phyloP scores from a whole-genome alignment of 805 yeast species.

The Spathaspora sp. region DNA sequence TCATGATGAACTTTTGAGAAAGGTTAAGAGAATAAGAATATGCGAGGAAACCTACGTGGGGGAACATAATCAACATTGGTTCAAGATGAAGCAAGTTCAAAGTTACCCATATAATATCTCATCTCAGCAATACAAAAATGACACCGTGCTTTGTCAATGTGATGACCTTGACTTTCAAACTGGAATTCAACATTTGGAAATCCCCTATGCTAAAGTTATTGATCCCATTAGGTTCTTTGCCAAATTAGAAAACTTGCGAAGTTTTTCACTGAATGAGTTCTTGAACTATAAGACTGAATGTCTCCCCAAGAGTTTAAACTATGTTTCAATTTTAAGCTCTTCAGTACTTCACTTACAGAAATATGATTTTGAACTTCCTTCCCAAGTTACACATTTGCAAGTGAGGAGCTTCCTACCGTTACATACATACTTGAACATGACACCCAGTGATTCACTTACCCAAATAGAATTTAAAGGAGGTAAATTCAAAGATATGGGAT shows the following conservation, averaged over 20 bases:
- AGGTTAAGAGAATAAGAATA: background rate
- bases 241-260: background rate
- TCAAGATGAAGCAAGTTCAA: background rate
- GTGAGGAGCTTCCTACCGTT: background rate
- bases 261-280: constrained; percentile 2
- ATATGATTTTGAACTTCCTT: background rate
- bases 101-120: background rate
- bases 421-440: constrained; percentile 1
- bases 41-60: background rate
- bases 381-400: background rate
- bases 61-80: background rate
- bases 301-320: background rate
- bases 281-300: background rate
- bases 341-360: background rate
- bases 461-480: background rate
- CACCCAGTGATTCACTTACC: background rate
- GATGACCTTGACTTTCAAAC: background rate
- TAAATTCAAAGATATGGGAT: constrained; percentile 2
- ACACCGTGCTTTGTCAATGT: background rate
- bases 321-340: background rate
- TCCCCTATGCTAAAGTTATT: background rate
- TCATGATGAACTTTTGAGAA: background rate
- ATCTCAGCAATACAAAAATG: constrained; percentile 1
- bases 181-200: background rate
- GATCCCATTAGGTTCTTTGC: background rate